Evolutionary conservation across 768 basidiomycete genomes (phyloP), one percentile per base, ranked within the genome.

Genomic region (Hericium alpestre): DNA sequence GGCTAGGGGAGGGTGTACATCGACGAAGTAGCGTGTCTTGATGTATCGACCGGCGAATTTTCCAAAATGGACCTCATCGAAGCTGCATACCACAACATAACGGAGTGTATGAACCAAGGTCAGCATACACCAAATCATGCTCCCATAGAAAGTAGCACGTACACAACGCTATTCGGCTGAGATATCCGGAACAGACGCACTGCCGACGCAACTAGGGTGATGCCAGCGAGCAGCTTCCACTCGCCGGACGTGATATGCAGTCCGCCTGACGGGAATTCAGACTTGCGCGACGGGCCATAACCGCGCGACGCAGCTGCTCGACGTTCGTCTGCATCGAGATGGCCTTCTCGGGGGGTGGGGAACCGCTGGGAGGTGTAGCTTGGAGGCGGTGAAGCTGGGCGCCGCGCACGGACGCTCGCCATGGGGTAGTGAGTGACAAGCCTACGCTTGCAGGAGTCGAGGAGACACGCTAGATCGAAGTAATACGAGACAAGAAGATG

Each of bases 1-100:
- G 7, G 96, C 96, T 16, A 99, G 76, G 3, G 96, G 96, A 0
- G 96, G 96, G 66, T 99, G 96, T 2, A 99, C 95, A 69, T 99
- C 96, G 66, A 89, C 86, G 65, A 88, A 93, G 70, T 91, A 93
- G 61, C 84, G 80, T 40, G 87, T 86, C 75, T 90, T 90, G 77
- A 97, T 90, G 67, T 98, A 98, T 67, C 89, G 90, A 50, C 82
- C 78, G 6, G 95, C 93, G 67, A 98, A 98, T 70, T 96, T 96
- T 59, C 95, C 95, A 69, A 98, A 98, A 69, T 98, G 95, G 0
- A 97, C 95, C 70, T 98, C 95, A 68, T 98, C 95, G 70, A 98
- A 98, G 46, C 94, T 96, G 64, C 13, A 25, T 54, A 58, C 54
- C 11, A 20, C 5, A 59, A 48, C 4, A 49, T 38, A 37, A 54